Percentiles rank a stretch among this genome's conserved stretches.
phyloP scores from a whole-genome alignment of 169 alveolate genomes.

The Plasmodium relictum region DNA sequence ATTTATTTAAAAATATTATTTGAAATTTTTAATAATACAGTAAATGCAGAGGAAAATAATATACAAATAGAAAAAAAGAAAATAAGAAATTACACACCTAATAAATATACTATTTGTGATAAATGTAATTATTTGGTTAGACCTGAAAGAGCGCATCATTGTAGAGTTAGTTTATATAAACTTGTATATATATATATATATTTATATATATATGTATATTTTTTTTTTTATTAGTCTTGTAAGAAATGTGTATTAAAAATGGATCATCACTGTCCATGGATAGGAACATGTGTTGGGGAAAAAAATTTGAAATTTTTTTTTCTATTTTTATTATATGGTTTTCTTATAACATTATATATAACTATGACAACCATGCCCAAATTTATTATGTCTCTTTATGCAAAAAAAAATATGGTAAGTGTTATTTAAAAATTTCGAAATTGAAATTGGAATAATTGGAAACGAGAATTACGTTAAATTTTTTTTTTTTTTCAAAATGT shows the following conservation, averaged over 20 bases:
- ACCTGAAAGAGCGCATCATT: slow-evolving; percentile 73
- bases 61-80: slow-evolving; percentile 50
- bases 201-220: neutral
- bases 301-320: slow-evolving; percentile 56
- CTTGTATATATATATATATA: neutral
- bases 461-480: too few relatives aligned
- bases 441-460: too few relatives aligned
- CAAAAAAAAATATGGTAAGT: neutral
- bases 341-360: slow-evolving; percentile 37
- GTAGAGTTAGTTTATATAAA: slow-evolving; percentile 29
- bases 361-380: slow-evolving; percentile 29
- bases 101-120: slow-evolving; percentile 58
- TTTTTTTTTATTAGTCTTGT: slow-evolving; percentile 23
- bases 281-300: slow-evolving; percentile 74
- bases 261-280: slow-evolving; percentile 77
- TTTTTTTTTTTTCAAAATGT: neutral
- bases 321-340: slow-evolving; percentile 35
- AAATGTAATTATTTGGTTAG: slow-evolving; percentile 59
- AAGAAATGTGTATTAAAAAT: slow-evolving; percentile 50
- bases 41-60: slow-evolving; percentile 62
- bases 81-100: slow-evolving; percentile 61
- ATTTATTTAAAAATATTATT: neutral
- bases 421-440: too few relatives aligned
- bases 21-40: slow-evolving; percentile 1
- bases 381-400: slow-evolving; percentile 34